These are phyloP conservation scores for Trametes hirsuta DNA, from an alignment of 1,284 basidiomycete species.

Conservation along the genomic window DNA sequence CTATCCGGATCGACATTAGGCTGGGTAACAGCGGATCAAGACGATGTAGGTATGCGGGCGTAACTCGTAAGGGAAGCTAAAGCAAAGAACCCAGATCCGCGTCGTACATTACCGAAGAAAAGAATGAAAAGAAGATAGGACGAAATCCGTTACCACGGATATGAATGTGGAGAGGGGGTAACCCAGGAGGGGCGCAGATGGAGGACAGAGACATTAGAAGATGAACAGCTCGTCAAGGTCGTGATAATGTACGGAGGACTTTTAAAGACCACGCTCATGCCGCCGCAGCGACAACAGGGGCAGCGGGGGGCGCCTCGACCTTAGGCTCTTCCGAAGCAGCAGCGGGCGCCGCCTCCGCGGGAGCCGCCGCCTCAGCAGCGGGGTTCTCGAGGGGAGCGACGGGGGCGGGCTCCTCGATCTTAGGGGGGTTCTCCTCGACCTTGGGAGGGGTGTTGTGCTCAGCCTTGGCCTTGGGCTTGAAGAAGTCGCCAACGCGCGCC, in stretches of 20 bases:
- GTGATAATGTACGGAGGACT: conserved; percentile 37
- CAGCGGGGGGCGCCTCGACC: conserved; percentile 38
- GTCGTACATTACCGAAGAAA: conserved; percentile 59
- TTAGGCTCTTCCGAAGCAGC: conserved; percentile 42
- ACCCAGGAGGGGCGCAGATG: conserved; percentile 37
- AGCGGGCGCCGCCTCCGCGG: conserved; percentile 36
- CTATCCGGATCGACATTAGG: conserved; percentile 39
- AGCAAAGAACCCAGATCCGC: conserved; percentile 57
- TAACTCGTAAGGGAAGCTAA: conserved; percentile 39
- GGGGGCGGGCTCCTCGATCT: conserved; percentile 74
- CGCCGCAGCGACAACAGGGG: conserved; percentile 53
- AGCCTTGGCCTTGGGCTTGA: conserved; percentile 76
- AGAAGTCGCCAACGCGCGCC: conserved; percentile 74
- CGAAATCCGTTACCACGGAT: conserved; percentile 35
- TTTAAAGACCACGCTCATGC: conserved; percentile 48
- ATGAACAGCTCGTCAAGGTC: conserved; percentile 57
- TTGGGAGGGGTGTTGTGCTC: conserved; percentile 76
- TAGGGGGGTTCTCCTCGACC: conserved; percentile 82
- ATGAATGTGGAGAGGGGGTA: conserved; percentile 40
- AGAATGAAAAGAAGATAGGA: conserved; percentile 38
- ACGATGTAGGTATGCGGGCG: conserved; percentile 32
- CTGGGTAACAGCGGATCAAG: conserved; percentile 34
- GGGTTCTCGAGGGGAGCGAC: conserved; percentile 80
- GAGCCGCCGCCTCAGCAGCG: conserved; percentile 42
- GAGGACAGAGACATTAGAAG: conserved; percentile 42